Percentiles rank a stretch among this genome's conserved stretches.
Conservation (phyloP, 2,329 filamentous ascomycete genomes). For the Colletotrichum trifolii region DNA sequence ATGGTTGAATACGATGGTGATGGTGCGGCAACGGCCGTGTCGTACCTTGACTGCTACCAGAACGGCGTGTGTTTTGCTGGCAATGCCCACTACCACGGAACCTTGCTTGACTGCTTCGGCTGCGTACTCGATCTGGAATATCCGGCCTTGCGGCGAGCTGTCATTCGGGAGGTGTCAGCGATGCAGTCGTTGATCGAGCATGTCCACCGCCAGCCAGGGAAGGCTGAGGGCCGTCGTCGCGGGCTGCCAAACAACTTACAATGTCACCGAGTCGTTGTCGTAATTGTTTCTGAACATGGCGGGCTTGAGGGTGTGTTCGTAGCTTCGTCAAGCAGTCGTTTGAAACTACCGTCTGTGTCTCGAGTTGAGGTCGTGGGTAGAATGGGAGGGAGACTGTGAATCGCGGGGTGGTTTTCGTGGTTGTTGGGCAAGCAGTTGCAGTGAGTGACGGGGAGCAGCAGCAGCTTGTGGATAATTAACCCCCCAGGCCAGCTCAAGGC, state of each 20-base stretch:
- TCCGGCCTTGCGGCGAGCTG: slow-evolving; percentile 98
- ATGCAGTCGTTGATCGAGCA: neutral
- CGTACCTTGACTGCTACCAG: slow-evolving; percentile 94
- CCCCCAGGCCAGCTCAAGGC: slow-evolving; percentile 36
- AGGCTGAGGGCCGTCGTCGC: slow-evolving; percentile 9
- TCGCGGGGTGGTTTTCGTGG: slow-evolving; percentile 33
- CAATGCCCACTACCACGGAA: slow-evolving; percentile 95
- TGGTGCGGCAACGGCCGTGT: slow-evolving; percentile 15
- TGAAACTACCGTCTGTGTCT: slow-evolving; percentile 13
- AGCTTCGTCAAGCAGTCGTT: slow-evolving; percentile 34
- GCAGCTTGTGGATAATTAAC: slow-evolving; percentile 35
- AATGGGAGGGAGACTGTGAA: slow-evolving; percentile 16
- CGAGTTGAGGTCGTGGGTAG: neutral
- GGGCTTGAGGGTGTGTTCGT: slow-evolving; percentile 32
- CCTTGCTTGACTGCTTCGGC: slow-evolving; percentile 99
- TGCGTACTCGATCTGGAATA: slow-evolving; percentile 99
- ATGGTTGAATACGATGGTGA: neutral
- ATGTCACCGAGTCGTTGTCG: slow-evolving; percentile 99
- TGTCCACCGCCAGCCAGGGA: slow-evolving; percentile 7
- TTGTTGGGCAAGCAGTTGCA: slow-evolving; percentile 28
- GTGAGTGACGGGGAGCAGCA: slow-evolving; percentile 24
- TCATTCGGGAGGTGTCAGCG: slow-evolving; percentile 25
- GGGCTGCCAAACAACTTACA: slow-evolving; percentile 70
- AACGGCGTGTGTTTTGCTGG: slow-evolving; percentile 97
- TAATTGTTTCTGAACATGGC: slow-evolving; percentile 99